Conservation (phyloP, 179 eudicot species). For the Nepenthes alata region DNA sequence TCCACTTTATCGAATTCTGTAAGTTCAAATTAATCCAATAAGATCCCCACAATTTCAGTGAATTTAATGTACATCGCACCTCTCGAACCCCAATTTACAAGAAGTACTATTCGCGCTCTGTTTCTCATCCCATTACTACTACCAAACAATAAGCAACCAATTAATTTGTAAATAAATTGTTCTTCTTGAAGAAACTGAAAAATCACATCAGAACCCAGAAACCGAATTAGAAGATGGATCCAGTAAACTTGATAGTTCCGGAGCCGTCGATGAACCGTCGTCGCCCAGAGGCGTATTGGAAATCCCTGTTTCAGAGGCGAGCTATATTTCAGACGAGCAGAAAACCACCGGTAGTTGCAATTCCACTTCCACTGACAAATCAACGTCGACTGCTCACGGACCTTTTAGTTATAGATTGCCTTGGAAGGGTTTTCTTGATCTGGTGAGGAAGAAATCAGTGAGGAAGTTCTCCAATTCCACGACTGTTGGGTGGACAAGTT, state of each 20-base stretch:
- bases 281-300: conserved; percentile 14
- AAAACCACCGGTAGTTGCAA: not conserved
- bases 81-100: no score
- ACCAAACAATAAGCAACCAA: no score
- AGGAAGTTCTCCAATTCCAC: conserved; percentile 38
- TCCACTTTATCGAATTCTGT: no score
- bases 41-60: no score
- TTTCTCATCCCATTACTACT: no score
- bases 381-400: not conserved
- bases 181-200: not conserved
- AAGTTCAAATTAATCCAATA: no score
- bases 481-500: conserved; percentile 30
- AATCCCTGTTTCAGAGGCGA: not conserved
- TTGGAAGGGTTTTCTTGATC: conserved; percentile 38
- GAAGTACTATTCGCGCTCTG: no score
- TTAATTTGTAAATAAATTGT: not conserved
- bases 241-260: not conserved
- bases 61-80: no score
- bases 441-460: conserved; percentile 35
- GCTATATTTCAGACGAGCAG: not conserved
- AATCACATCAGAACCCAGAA: not conserved
- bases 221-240: not conserved
- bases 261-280: not conserved
- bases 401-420: conserved; percentile 18
- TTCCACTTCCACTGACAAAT: not conserved